Evolutionary conservation across 2,329 filamentous ascomycete genomes (phyloP).

Genomic region (Penicillium sp.): DNA sequence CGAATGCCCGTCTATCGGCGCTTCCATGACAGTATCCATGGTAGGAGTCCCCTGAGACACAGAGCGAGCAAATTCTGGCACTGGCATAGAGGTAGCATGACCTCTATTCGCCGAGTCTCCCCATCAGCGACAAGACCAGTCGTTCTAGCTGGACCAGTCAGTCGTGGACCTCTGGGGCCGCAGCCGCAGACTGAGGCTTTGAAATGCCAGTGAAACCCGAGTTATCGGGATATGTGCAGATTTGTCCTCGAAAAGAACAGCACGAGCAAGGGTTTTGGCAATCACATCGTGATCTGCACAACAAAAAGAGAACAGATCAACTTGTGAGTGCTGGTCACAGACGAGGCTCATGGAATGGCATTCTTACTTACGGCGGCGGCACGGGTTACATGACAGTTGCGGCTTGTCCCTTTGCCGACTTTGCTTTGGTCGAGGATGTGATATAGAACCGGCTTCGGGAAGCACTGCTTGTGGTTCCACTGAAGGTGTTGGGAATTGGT

Average conservation of each 20-base stretch:
- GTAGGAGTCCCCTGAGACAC: neutral
- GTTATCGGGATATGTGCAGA: slow-evolving; percentile 51
- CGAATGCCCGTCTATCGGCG: neutral
- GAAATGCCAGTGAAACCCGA: slow-evolving; percentile 40
- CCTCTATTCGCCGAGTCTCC: slow-evolving; percentile 13
- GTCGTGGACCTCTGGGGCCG: slow-evolving; percentile 49
- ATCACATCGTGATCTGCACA: no score
- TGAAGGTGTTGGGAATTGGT: no score
- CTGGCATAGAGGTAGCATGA: neutral
- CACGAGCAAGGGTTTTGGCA: slow-evolving; percentile 46
- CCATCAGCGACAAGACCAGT: slow-evolving; percentile 55
- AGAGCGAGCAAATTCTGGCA: slow-evolving; percentile 18
- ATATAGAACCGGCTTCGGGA: no score
- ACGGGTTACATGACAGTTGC: no score
- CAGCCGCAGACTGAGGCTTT: slow-evolving; percentile 28
- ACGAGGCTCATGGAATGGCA: no score
- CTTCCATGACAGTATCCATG: neutral
- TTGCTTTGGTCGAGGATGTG: no score
- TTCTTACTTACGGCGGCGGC: no score
- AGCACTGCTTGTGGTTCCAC: no score
- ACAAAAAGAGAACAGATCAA: no score
- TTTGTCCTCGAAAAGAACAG: slow-evolving; percentile 55
- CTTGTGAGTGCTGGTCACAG: no score
- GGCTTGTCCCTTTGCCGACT: no score
- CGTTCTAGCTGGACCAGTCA: slow-evolving; percentile 57